phyloP scores from a whole-genome alignment of 768 basidiomycete species.

The Sarcodon aspratus region DNA sequence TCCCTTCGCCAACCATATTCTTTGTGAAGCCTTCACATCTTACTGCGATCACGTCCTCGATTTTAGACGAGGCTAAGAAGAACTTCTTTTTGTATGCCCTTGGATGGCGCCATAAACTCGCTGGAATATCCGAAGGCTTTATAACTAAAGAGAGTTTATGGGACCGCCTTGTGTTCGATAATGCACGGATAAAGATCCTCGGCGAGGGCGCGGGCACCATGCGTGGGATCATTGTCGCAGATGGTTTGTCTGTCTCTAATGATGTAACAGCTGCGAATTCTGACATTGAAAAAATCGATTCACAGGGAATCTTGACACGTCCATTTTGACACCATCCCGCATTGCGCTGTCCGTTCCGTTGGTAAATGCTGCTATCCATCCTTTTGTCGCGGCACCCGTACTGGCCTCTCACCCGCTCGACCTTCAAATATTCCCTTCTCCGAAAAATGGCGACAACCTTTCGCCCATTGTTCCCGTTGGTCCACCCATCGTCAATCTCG shows the following conservation, averaged over 20 bases:
- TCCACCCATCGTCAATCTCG: constrained; percentile 77
- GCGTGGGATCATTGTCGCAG: constrained; percentile 61
- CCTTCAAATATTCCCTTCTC: constrained; percentile 55
- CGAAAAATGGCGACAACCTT: constrained; percentile 19
- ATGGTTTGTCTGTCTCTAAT: constrained; percentile 34
- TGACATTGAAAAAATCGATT: background rate
- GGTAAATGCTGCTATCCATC: constrained; percentile 51
- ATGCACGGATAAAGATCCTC: constrained; percentile 47
- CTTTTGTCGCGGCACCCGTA: constrained; percentile 61
- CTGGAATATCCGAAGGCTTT: constrained; percentile 60
- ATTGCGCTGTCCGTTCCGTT: constrained; percentile 71
- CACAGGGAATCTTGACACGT: constrained; percentile 38
- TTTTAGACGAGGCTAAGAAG: constrained; percentile 44
- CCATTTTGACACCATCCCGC: constrained; percentile 48
- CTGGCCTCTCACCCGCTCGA: constrained; percentile 80
- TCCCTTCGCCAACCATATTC: constrained; percentile 70
- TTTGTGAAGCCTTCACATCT: constrained; percentile 63
- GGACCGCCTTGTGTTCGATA: constrained; percentile 70
- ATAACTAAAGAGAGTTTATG: constrained; percentile 72
- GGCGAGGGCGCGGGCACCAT: constrained; percentile 52
- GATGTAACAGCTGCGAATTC: background rate
- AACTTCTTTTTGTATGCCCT: constrained; percentile 36
- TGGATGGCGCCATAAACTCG: constrained; percentile 70
- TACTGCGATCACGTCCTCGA: constrained; percentile 35
- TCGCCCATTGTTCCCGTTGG: constrained; percentile 48